Evolutionary conservation across 495 filamentous ascomycete genomes (phyloP), one percentile per base, ranked within the genome.

Genomic region (Penicillium waksmanii): DNA sequence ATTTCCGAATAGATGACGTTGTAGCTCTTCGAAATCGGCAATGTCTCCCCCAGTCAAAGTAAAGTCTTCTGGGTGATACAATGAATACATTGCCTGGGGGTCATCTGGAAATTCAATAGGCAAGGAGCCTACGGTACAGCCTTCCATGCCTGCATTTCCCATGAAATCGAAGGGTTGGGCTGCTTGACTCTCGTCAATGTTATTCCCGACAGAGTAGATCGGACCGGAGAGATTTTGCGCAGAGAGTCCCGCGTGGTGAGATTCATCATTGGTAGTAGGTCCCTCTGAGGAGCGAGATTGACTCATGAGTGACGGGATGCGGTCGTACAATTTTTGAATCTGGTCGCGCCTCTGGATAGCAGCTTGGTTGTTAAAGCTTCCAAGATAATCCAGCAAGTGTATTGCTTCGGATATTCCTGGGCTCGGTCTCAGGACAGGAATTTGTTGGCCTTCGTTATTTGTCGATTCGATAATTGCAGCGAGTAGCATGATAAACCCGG

Each of bases 401-500:
- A 58, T 21, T 7, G 48, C 49, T 17, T 58, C 56, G 2, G n/a
- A 35, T 8, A 52, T 51, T 9, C 56, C 49, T 34, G 56, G 56
- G 17, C 25, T 58, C 18, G 56, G 49, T 9, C 19, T 51, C 8
- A 38, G 12, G 46, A 11, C 10, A 19, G 33, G 23, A 25, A 10
- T 7, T 33, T 11, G 19, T 33, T 19, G 13, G 38, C 31, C 15
- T 9, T 23, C 31, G 48, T 31, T 44, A n/a, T 13, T 38, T 12
- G 56, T 34, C 10, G 56, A 18, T 21, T 58, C 36, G 5, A 58
- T 58, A 9, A 58, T 58, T 17, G 21, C 48, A 11, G 47, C 48
- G 7, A 58, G 47, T 0, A 58, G 18, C 48, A 58, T 51, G 21
- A 58, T 58, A 18, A 58, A 58, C 1, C 56, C 56, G 1, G 56